These are phyloP conservation scores for Sporothrix pallida DNA, from an alignment of 2,329 filamentous ascomycete species.

Conservation along the genomic window DNA sequence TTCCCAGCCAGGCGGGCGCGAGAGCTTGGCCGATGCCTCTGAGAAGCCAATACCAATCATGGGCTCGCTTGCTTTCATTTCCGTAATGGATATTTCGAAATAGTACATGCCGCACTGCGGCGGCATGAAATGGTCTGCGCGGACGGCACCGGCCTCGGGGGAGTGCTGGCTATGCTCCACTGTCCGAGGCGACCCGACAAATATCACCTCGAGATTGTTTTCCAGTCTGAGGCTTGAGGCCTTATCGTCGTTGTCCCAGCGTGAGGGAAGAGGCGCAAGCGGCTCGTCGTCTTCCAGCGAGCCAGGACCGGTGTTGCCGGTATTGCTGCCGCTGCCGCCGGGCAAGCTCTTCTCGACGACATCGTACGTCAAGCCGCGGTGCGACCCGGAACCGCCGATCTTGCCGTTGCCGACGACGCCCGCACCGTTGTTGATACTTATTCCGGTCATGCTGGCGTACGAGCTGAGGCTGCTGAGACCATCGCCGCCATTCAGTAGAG, in stretches of 20 bases:
- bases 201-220: slow-evolving; percentile 75
- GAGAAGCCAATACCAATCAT: slow-evolving; percentile 69
- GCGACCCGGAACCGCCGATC: slow-evolving; percentile 60
- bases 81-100: slow-evolving; percentile 70
- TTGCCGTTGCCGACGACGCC: slow-evolving; percentile 46
- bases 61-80: slow-evolving; percentile 54
- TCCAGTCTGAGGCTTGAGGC: slow-evolving; percentile 67
- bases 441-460: slow-evolving; percentile 2
- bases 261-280: slow-evolving; percentile 73
- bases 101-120: slow-evolving; percentile 93
- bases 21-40: slow-evolving; percentile 57
- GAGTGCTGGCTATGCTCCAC: slow-evolving; percentile 57
- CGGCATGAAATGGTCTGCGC: slow-evolving; percentile 86
- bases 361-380: slow-evolving; percentile 82
- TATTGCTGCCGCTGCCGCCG: not conserved
- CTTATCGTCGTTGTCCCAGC: slow-evolving; percentile 83
- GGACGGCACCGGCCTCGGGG: slow-evolving; percentile 79
- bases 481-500: slow-evolving; percentile 47
- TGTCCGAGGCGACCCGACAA: slow-evolving; percentile 46
- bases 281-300: slow-evolving; percentile 58
- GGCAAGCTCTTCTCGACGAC: slow-evolving; percentile 72
- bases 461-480: slow-evolving; percentile 5
- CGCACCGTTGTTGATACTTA: slow-evolving; percentile 6
- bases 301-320: too few species aligned
- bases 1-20: slow-evolving; percentile 69